Conservation (phyloP, 1,284 basidiomycete genomes). For the Tetrapyrgos nigripes region DNA sequence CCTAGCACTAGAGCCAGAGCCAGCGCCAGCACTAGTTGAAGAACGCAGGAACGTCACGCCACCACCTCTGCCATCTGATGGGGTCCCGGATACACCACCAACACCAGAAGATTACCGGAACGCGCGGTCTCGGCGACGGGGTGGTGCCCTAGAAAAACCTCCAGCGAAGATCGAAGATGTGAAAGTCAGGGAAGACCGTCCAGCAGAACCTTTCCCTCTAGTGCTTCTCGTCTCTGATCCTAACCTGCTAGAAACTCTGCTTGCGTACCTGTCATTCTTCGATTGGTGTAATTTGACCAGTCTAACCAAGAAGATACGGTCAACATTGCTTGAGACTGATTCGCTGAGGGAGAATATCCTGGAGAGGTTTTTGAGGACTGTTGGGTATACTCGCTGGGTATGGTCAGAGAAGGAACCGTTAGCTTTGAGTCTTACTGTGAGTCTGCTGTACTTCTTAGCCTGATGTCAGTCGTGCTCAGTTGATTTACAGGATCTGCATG, state of each 20-base stretch:
- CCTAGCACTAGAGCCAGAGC: no score
- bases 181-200: slow-evolving; percentile 33
- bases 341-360: slow-evolving; percentile 66
- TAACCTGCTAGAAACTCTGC: slow-evolving; percentile 54
- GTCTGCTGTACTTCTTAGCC: slow-evolving; percentile 26
- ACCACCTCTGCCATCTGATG: neutral
- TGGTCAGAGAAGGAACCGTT: slow-evolving; percentile 66
- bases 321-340: slow-evolving; percentile 52
- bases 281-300: slow-evolving; percentile 70
- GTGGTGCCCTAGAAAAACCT: slow-evolving; percentile 46
- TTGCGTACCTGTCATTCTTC: slow-evolving; percentile 64
- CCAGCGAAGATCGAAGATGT: slow-evolving; percentile 18
- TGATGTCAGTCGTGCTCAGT: slow-evolving; percentile 11
- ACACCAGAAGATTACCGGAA: slow-evolving; percentile 29
- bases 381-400: slow-evolving; percentile 74
- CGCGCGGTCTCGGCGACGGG: slow-evolving; percentile 47
- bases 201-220: slow-evolving; percentile 47
- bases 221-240: slow-evolving; percentile 55
- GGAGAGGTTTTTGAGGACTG: slow-evolving; percentile 67
- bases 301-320: slow-evolving; percentile 58
- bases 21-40: neutral
- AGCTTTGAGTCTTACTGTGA: slow-evolving; percentile 63
- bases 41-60: slow-evolving; percentile 2
- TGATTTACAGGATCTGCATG: slow-evolving; percentile 64
- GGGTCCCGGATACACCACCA: slow-evolving; percentile 11